A percentile compares a stretch with the other conserved stretches of the same genome.
These are phyloP conservation scores for grape (Vitis vinifera) DNA, from an alignment of 164 flowering plant genomes.

Conservation along the genomic window DNA sequence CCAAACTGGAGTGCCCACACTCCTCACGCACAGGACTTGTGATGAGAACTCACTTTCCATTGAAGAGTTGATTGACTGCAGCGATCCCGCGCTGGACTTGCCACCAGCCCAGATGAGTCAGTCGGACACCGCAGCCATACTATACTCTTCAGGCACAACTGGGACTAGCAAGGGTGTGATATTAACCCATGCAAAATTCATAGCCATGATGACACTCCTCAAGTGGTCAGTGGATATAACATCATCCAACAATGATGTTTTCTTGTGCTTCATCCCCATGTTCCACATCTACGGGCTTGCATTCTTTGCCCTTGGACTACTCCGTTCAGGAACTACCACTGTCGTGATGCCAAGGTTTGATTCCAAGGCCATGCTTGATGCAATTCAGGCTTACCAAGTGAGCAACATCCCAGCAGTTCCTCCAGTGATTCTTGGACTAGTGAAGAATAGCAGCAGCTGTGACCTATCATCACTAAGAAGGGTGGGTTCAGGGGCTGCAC, in stretches of 20 bases:
- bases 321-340: conserved; percentile 37
- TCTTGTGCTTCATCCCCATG: conserved; percentile 69
- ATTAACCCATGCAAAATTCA: conserved; percentile 60
- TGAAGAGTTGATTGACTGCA: conserved; percentile 47
- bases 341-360: conserved; percentile 64
- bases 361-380: conserved; percentile 50
- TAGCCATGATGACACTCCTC: conserved; percentile 43
- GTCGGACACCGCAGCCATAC: conserved; percentile 62
- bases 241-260: conserved; percentile 37
- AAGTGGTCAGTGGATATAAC: conserved; percentile 46
- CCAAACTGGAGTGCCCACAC: conserved; percentile 32
- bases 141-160: conserved; percentile 85
- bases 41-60: conserved; percentile 27
- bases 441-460: conserved; percentile 25
- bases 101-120: conserved; percentile 21
- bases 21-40: conserved; percentile 26
- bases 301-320: conserved; percentile 56
- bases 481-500: conserved; percentile 73
- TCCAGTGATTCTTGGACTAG: conserved; percentile 59
- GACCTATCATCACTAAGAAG: conserved; percentile 51
- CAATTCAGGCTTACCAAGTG: conserved; percentile 40
- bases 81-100: conserved; percentile 35
- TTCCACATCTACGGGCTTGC: conserved; percentile 77
- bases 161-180: conserved; percentile 78
- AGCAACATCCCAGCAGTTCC: conserved; percentile 71